Base-by-base conservation (phyloP, 768 basidiomycete genomes). In the Myochromella boudieri region DNA sequence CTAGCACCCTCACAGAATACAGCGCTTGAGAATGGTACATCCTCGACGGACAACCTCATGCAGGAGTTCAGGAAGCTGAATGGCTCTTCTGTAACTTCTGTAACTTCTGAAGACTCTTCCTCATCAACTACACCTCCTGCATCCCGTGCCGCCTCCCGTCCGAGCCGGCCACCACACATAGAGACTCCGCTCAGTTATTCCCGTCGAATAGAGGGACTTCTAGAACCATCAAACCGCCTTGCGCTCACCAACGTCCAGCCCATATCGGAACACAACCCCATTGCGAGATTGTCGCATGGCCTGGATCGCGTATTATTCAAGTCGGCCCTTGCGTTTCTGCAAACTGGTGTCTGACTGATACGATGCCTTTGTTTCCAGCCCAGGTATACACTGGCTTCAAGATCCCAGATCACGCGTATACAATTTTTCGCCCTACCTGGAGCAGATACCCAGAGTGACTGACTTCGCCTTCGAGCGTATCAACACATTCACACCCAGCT, bases 401-500 rank as follows among this genome's bases (percentile, higher is more conserved):
- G 93, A 98, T 60, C 89, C 91, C 0, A 76, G 88, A 14, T 88
- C 92, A 0, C 76, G 81, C 4, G 85, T 91, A 11, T 95, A 89
- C 68, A 95, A 95, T 59, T 97, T 92, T 60, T 65, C 82, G 0
- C 80, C 83, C 3, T 79, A 76, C 60, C 68, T 97, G 4, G 80
- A 90, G 64, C 63, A 66, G 1, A 78, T 99, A 37, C 91, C 94
- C 0, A 70, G 80, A 47, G 81, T 93, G 4, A 78, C 75, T 4
- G 83, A 93, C 37, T 97, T 97, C 58, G 92, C 85, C 6, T 97
- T 92, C 48, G 84, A 89, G 42, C 78, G 88, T 2, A 63, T 94
- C 0, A 70, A 77, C 3, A 74, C 76, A 0, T 99, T 95, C 56
- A 67, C 88, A 15, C 84, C 74, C 36, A 92, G 92, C 54, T 93